Percentiles rank a stretch among this genome's conserved stretches.
Evolutionary conservation across 169 alveolate genomes (phyloP).

Genomic region (Eimeria necatrix): DNA sequence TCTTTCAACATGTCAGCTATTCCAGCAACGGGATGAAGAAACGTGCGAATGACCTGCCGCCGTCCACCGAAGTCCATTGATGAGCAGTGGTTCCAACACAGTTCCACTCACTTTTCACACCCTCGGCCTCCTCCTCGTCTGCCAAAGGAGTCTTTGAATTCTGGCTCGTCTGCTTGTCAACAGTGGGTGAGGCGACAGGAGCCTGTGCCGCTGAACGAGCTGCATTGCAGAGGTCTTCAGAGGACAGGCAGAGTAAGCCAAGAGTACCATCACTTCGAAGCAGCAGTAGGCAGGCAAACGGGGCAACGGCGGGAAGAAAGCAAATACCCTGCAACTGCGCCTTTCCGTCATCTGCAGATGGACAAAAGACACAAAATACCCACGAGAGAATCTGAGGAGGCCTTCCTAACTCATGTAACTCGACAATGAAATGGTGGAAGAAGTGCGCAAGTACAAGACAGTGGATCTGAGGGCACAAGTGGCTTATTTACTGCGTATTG

Average conservation of each 20-base stretch:
- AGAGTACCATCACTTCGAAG: slow-evolving; percentile 31
- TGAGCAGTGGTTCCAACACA: too few relatives aligned
- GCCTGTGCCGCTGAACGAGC: neutral
- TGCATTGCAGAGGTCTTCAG: slow-evolving; percentile 12
- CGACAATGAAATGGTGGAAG: neutral
- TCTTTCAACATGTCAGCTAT: too few relatives aligned
- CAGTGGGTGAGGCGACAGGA: slow-evolving; percentile 14
- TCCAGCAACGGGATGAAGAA: too few relatives aligned
- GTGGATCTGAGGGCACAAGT: neutral
- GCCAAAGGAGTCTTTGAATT: neutral
- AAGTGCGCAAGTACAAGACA: neutral
- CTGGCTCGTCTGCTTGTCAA: neutral
- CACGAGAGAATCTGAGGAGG: too few relatives aligned
- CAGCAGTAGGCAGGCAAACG: slow-evolving; percentile 6
- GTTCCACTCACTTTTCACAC: neutral
- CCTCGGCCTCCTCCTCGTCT: neutral
- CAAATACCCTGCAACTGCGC: slow-evolving; percentile 27
- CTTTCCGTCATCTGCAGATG: slow-evolving; percentile 4
- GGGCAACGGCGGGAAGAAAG: slow-evolving; percentile 7
- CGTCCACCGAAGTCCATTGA: too few relatives aligned
- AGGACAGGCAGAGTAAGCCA: neutral
- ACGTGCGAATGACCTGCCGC: too few relatives aligned
- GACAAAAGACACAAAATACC: neutral
- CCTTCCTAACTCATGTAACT: neutral
- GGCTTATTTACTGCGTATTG: slow-evolving; percentile 5